A percentile compares a stretch with the other conserved stretches of the same genome.
Conservation (phyloP, 805 yeast species). For the Teunomyces cretensis region DNA sequence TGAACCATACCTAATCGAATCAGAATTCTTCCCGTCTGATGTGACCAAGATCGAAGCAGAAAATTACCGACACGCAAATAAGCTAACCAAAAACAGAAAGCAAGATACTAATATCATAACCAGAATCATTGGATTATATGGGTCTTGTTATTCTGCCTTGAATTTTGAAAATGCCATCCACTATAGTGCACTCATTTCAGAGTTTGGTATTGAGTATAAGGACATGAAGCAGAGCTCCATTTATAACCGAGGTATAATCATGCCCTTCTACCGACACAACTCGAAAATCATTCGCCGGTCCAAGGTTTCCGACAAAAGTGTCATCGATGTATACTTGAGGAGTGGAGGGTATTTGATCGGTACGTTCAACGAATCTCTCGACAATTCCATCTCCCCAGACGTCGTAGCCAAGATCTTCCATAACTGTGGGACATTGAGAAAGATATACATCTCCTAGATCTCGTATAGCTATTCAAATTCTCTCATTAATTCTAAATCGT, state of each 20-base stretch:
- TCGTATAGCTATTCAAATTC: conserved; percentile 23
- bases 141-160: conserved; percentile 17
- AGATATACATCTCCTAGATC: conserved; percentile 35
- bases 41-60: conserved; percentile 47
- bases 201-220: conserved; percentile 49
- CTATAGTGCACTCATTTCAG: conserved; percentile 47
- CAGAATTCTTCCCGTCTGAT: conserved; percentile 43
- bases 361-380: conserved; percentile 36
- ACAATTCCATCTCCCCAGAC: conserved; percentile 26
- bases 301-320: conserved; percentile 3
- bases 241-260: conserved; percentile 49
- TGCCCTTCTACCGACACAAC: conserved; percentile 50
- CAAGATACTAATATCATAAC: conserved; percentile 36
- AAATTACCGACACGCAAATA: conserved; percentile 37
- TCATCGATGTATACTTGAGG: conserved; percentile 45
- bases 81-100: conserved; percentile 24
- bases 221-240: conserved; percentile 26
- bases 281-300: conserved; percentile 43
- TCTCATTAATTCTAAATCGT: conserved; percentile 38
- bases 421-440: conserved; percentile 48
- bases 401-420: conserved; percentile 47
- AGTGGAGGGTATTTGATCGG: conserved; percentile 55
- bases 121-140: conserved; percentile 47
- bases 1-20: conserved; percentile 42
- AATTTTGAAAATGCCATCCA: conserved; percentile 40